These are phyloP conservation scores for Microbotryum intermedium DNA, from an alignment of 1,284 basidiomycete genomes.

Conservation along the genomic window DNA sequence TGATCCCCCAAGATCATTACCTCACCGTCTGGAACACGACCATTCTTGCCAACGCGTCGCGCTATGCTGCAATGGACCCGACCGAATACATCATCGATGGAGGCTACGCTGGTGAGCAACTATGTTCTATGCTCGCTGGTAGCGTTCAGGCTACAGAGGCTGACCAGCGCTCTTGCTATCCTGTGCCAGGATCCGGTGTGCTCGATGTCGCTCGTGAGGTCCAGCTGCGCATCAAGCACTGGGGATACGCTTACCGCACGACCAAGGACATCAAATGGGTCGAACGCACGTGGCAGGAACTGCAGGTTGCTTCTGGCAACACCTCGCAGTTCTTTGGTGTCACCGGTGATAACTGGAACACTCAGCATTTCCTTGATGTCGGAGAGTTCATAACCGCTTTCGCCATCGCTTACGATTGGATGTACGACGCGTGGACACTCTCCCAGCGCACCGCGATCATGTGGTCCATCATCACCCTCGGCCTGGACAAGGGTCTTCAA, in stretches of 20 bases:
- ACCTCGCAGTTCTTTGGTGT: slow-evolving; percentile 49
- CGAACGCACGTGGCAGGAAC: slow-evolving; percentile 71
- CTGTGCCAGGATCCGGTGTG: slow-evolving; percentile 57
- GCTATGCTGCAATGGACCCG: slow-evolving; percentile 47
- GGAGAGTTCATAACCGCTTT: slow-evolving; percentile 78
- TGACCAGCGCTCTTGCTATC: too few relatives aligned
- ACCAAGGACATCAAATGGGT: slow-evolving; percentile 78
- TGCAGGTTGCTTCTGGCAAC: slow-evolving; percentile 61
- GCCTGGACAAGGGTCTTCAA: slow-evolving; percentile 49
- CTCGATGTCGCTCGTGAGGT: slow-evolving; percentile 82
- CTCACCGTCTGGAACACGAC: slow-evolving; percentile 78
- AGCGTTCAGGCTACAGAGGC: too few relatives aligned
- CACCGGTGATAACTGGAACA: slow-evolving; percentile 33
- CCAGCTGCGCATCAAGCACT: slow-evolving; percentile 84
- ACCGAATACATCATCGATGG: slow-evolving; percentile 30
- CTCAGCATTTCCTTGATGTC: slow-evolving; percentile 79
- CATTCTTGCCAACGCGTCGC: slow-evolving; percentile 78
- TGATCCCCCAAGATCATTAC: slow-evolving; percentile 80
- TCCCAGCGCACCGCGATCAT: slow-evolving; percentile 64
- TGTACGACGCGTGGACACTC: slow-evolving; percentile 72
- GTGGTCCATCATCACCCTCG: slow-evolving; percentile 65
- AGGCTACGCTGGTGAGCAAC: slow-evolving; percentile 38
- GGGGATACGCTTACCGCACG: slow-evolving; percentile 80
- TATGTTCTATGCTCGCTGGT: too few relatives aligned
- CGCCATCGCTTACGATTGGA: slow-evolving; percentile 85